Conservation (phyloP, 768 basidiomycete species). For the Termitomyces sp. region DNA sequence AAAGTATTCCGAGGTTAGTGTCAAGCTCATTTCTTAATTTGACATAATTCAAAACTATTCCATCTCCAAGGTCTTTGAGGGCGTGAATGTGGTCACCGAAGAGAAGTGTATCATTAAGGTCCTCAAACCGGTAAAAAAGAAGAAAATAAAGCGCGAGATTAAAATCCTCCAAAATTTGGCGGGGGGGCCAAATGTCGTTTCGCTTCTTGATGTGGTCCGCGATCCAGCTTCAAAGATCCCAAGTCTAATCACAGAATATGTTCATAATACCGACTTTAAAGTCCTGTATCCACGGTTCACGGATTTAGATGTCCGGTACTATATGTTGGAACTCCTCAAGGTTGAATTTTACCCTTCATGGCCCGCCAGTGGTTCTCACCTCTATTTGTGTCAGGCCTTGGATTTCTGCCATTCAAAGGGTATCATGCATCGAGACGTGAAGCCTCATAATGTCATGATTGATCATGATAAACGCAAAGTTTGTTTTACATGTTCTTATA, state of each 20-base stretch:
- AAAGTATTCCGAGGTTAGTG: constrained; percentile 85
- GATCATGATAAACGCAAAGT: constrained; percentile 97
- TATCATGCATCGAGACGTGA: constrained; percentile 98
- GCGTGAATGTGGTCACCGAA: constrained; percentile 84
- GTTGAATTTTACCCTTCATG: constrained; percentile 27
- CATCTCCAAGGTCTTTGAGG: constrained; percentile 74
- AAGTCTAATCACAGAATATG: constrained; percentile 94
- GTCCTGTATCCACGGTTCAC: constrained; percentile 92
- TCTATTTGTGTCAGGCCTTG: constrained; percentile 53
- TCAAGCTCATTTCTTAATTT: constrained; percentile 1
- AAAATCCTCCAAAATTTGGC: constrained; percentile 97
- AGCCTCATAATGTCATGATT: constrained; percentile 99
- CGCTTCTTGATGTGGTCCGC: constrained; percentile 90
- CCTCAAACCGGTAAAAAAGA: constrained; percentile 98
- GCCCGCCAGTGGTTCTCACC: constrained; percentile 6
- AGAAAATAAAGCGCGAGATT: constrained; percentile 99
- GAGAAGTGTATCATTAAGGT: constrained; percentile 99
- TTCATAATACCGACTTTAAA: constrained; percentile 98
- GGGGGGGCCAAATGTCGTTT: constrained; percentile 92
- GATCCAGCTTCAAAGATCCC: constrained; percentile 97
- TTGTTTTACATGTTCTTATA: constrained; percentile 13
- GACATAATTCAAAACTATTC: constrained; percentile 8
- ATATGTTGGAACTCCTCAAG: constrained; percentile 96
- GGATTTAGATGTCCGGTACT: constrained; percentile 93
- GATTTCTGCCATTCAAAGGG: constrained; percentile 98